A percentile compares a stretch with the other conserved stretches of the same genome.
Evolutionary conservation across 345 rosid genomes (phyloP).

Genomic region (Linum trigynum): DNA sequence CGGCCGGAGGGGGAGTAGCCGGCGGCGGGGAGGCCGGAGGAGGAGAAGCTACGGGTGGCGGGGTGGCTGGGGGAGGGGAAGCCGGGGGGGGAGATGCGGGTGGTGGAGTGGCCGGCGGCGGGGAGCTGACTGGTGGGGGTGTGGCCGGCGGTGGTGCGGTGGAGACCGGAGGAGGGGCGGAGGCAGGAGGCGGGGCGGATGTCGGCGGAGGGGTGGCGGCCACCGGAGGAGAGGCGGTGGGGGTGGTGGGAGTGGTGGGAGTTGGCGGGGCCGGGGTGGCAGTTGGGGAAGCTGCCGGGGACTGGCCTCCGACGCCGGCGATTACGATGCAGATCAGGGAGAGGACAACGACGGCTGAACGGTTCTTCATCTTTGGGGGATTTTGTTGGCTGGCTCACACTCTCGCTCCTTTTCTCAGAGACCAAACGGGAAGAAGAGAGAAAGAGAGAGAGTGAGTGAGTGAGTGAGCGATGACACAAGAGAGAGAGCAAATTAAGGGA

Average conservation of each 20-base stretch:
- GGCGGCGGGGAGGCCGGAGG: neutral
- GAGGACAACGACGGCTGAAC: neutral
- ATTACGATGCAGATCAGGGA: neutral
- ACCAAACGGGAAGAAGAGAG: neutral
- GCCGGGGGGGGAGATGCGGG: neutral
- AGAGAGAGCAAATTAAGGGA: neutral
- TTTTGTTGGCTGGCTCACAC: neutral
- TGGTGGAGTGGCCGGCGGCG: neutral
- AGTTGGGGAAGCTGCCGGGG: neutral
- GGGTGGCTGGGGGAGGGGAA: neutral
- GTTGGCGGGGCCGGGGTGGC: neutral
- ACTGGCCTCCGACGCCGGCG: neutral
- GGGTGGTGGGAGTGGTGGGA: constrained; percentile 1
- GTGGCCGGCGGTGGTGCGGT: neutral
- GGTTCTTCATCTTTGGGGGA: neutral
- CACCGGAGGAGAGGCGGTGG: neutral
- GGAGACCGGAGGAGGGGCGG: constrained; percentile 3
- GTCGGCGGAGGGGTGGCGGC: constrained; percentile 1
- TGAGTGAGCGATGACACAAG: neutral
- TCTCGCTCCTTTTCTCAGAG: neutral
- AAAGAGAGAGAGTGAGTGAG: neutral
- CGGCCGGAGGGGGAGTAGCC: neutral
- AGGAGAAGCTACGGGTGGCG: neutral
- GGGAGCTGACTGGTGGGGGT: constrained; percentile 4
- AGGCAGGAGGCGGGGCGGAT: neutral